A percentile compares a stretch with the other conserved stretches of the same genome.
Conservation (phyloP, 306 rosid species). For the Gastrolobium villosum region DNA sequence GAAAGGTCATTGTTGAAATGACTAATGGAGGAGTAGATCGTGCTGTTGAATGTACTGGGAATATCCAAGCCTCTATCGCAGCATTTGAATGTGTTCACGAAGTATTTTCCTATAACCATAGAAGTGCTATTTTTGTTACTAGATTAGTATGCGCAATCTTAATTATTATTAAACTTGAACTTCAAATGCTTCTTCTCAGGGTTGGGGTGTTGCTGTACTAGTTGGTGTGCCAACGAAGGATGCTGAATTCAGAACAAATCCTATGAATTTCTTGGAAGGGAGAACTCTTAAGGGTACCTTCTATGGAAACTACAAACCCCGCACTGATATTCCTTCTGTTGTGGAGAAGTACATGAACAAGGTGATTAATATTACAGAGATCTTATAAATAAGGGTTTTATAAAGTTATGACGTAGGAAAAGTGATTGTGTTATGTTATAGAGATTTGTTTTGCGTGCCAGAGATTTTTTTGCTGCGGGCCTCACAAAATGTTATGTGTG, state of each 20-base stretch:
- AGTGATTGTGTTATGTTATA: no score
- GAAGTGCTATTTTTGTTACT: neutral
- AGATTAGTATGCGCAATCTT: neutral
- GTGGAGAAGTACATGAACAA: conserved; percentile 66
- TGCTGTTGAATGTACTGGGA: conserved; percentile 76
- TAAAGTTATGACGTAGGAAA: no score
- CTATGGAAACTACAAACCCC: conserved; percentile 70
- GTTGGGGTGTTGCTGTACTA: conserved; percentile 81
- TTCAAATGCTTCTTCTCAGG: conserved; percentile 49
- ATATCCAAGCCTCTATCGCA: conserved; percentile 70
- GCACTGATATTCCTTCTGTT: conserved; percentile 44
- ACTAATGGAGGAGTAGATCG: conserved; percentile 79
- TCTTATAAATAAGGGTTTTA: no score
- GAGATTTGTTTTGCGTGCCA: no score
- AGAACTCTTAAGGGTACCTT: conserved; percentile 81
- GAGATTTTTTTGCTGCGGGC: no score
- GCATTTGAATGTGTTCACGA: conserved; percentile 82
- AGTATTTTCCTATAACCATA: conserved; percentile 41
- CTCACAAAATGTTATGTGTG: no score
- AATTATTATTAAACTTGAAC: neutral
- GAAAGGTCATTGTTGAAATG: conserved; percentile 73
- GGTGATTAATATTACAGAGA: no score
- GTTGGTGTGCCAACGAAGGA: conserved; percentile 76
- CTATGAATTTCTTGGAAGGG: conserved; percentile 64
- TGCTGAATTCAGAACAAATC: conserved; percentile 71